Conservation (phyloP, 2,329 filamentous ascomycete genomes). For the Colletotrichum euphorbiae region DNA sequence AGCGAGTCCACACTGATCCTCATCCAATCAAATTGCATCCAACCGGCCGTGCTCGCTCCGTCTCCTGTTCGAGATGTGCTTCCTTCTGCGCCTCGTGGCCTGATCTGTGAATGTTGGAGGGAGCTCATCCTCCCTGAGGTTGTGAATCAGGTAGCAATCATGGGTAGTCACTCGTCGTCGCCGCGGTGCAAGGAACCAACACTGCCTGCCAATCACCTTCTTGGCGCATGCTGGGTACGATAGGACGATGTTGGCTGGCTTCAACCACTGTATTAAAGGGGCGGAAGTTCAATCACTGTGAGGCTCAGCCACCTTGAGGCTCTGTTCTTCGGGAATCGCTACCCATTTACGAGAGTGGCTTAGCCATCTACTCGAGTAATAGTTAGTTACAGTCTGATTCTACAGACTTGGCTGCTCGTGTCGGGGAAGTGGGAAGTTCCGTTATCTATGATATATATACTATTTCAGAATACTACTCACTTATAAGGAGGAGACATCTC, state of each 20-base stretch:
- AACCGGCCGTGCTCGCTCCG: background rate
- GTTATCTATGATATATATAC: too few relatives aligned
- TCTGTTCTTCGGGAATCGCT: background rate
- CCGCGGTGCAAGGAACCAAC: background rate
- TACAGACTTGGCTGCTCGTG: background rate
- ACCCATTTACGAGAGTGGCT: background rate
- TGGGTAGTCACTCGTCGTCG: background rate
- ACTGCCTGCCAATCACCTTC: background rate
- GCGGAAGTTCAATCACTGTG: conserved; percentile 9
- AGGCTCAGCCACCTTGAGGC: conserved; percentile 17
- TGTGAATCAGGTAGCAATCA: background rate
- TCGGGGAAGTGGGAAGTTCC: too few relatives aligned
- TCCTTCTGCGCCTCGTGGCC: background rate
- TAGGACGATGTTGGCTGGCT: background rate
- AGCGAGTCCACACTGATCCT: background rate
- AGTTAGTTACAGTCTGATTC: too few relatives aligned
- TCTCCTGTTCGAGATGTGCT: conserved; percentile 6
- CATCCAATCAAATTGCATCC: conserved; percentile 26
- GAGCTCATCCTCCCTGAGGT: background rate
- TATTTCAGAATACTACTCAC: too few relatives aligned
- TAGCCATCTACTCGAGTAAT: conserved; percentile 4
- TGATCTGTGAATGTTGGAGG: background rate
- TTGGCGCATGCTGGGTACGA: conserved; percentile 9
- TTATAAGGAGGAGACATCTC: too few relatives aligned
- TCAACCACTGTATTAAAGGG: conserved; percentile 4